These are phyloP conservation scores for Singerocomus inundabilis DNA, from an alignment of 1,284 basidiomycete genomes.

Conservation along the genomic window DNA sequence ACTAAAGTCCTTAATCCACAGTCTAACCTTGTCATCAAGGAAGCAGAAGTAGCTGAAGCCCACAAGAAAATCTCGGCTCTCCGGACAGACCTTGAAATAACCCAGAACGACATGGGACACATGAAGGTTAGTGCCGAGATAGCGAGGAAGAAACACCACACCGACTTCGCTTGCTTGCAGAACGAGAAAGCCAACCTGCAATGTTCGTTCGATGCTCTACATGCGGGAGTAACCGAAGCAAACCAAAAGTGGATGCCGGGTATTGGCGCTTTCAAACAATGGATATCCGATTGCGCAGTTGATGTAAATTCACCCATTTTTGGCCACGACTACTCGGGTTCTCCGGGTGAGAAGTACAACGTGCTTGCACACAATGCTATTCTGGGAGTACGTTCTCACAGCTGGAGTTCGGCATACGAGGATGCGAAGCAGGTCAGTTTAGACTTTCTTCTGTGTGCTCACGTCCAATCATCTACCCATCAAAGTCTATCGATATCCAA, in stretches of 20 bases:
- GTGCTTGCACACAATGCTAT: not conserved
- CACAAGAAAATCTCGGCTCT: too few relatives aligned
- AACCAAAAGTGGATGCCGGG: not conserved
- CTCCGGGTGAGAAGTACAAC: not conserved
- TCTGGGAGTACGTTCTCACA: not conserved
- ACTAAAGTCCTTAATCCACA: too few relatives aligned
- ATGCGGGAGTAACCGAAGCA: not conserved
- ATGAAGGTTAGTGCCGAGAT: too few relatives aligned
- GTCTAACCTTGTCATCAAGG: too few relatives aligned
- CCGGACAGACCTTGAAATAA: too few relatives aligned
- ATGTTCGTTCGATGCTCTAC: not conserved
- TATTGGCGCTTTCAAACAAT: not conserved
- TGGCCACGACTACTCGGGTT: not conserved
- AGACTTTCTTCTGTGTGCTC: too few relatives aligned
- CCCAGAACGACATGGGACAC: too few relatives aligned
- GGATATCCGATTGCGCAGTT: not conserved
- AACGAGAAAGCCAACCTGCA: not conserved
- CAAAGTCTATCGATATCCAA: slow-evolving; percentile 2
- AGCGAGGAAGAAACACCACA: too few relatives aligned
- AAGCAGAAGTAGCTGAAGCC: too few relatives aligned
- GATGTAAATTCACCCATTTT: not conserved
- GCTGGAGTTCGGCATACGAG: not conserved
- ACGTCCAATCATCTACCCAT: not conserved
- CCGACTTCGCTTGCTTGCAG: too few relatives aligned
- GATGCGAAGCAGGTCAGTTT: not conserved